These are phyloP conservation scores for Thelonectria blattea DNA, from an alignment of 2,329 filamentous ascomycete species.

Conservation along the genomic window DNA sequence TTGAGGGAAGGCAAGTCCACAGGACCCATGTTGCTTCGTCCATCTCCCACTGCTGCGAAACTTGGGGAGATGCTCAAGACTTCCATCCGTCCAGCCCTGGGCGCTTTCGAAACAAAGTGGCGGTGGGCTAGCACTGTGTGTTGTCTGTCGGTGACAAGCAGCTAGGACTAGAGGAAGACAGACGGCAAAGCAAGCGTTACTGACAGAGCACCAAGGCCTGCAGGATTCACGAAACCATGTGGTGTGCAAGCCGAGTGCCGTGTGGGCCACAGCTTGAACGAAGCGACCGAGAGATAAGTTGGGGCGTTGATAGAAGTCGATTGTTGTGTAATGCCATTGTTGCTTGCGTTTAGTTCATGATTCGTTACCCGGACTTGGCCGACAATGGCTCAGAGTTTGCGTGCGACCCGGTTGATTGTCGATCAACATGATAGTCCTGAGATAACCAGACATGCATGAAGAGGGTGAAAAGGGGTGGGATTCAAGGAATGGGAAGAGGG, in stretches of 20 bases:
- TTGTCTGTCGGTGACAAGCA: slow-evolving; percentile 15
- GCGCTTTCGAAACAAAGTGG: background rate
- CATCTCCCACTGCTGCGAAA: background rate
- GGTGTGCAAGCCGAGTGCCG: slow-evolving; percentile 28
- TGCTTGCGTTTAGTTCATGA: slow-evolving; percentile 8
- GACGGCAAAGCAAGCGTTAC: slow-evolving; percentile 17
- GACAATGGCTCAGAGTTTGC: background rate
- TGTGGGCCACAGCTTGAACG: slow-evolving; percentile 24
- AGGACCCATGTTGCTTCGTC: background rate
- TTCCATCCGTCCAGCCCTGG: background rate
- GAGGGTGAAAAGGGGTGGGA: background rate
- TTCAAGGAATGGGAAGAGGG: background rate
- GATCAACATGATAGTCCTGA: background rate
- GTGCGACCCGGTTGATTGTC: background rate
- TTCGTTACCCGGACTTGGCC: background rate
- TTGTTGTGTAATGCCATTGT: background rate
- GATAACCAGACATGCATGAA: background rate
- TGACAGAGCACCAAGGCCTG: slow-evolving; percentile 26
- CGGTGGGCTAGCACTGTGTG: slow-evolving; percentile 5
- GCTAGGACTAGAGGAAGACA: slow-evolving; percentile 15
- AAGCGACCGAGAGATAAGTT: slow-evolving; percentile 30
- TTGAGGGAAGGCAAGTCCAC: background rate
- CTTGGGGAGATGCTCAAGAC: background rate
- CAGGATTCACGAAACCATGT: slow-evolving; percentile 33
- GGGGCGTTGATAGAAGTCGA: slow-evolving; percentile 6